Evolutionary conservation across 441 rosid genomes (phyloP), one percentile per base, ranked within the genome.

Genomic region (Syzygium malaccense): DNA sequence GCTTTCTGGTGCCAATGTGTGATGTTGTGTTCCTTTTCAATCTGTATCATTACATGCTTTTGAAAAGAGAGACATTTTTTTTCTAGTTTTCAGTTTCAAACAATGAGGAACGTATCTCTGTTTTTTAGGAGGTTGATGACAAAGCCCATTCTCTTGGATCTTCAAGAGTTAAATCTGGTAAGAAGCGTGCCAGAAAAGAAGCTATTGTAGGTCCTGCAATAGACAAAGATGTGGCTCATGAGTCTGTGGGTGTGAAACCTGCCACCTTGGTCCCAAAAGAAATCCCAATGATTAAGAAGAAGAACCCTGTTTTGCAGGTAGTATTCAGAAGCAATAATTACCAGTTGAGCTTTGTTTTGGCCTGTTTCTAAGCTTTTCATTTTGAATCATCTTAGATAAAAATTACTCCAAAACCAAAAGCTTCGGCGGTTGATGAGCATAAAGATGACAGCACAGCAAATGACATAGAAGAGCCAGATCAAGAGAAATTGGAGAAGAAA

Each of bases 231-330:
- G 97, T 96, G 86, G 89, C 91, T 86, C 98, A 93, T 92, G 99
- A 96, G 92, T 93, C 95, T 53, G 98, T 96, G 89, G 99, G 99
- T 88, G 90, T 97, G 93, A 97, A 96, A 92, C 96, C 94, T 85
- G 95, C 97, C 28, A 88, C 96, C 87, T 93, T 98, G 93, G 93
- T 93, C 80, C 99, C 96, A 37, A 97, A 97, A 92, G 99, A 98
- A 94, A 95, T 96, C 41, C 99, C 98, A 49, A 79, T 94, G 89
- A 94, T 98, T 85, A 97, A 91, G 92, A 98, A 97, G 94, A 97
- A 95, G 89, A 98, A 95, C 91, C 91, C 97, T 55, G 93, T 98
- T 75, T 90, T 98, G 90, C 98, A 95, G 99, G 99, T 98, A 88
- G 86, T 86, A 78, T 64, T 87, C 64, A 85, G 51, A 85, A 55